Conservation (phyloP, 1,284 basidiomycete species). For the Ganoderma meredithae region DNA sequence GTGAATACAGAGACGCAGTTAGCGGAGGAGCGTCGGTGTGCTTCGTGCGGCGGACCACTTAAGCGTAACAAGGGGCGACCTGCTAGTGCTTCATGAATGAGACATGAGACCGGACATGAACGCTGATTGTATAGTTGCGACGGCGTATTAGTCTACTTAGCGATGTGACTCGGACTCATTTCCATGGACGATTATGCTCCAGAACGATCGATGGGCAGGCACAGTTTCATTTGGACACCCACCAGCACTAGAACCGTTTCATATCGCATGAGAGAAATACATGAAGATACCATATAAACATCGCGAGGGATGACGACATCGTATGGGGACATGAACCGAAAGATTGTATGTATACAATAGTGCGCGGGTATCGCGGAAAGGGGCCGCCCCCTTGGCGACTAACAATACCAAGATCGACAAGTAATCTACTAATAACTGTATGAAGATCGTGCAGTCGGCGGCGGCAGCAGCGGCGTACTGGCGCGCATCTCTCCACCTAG, state of each 20-base stretch:
- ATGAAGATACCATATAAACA: constrained; percentile 18
- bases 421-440: constrained; percentile 24
- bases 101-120: constrained; percentile 10
- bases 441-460: constrained; percentile 7
- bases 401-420: constrained; percentile 22
- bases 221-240: constrained; percentile 7
- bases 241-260: constrained; percentile 11
- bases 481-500: constrained; percentile 17
- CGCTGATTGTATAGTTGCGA: neutral
- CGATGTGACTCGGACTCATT: neutral
- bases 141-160: neutral
- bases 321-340: constrained; percentile 5
- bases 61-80: neutral
- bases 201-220: constrained; percentile 15
- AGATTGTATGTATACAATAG: constrained; percentile 29
- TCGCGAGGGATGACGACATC: constrained; percentile 7
- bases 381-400: constrained; percentile 16
- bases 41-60: neutral
- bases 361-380: constrained; percentile 28
- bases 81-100: neutral
- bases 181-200: neutral
- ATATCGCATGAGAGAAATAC: constrained; percentile 15
- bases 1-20: neutral
- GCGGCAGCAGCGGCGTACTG: neutral
- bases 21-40: neutral